phyloP scores from a whole-genome alignment of 108 stramenopile genomes.

The Cafeteria roenbergensis region DNA sequence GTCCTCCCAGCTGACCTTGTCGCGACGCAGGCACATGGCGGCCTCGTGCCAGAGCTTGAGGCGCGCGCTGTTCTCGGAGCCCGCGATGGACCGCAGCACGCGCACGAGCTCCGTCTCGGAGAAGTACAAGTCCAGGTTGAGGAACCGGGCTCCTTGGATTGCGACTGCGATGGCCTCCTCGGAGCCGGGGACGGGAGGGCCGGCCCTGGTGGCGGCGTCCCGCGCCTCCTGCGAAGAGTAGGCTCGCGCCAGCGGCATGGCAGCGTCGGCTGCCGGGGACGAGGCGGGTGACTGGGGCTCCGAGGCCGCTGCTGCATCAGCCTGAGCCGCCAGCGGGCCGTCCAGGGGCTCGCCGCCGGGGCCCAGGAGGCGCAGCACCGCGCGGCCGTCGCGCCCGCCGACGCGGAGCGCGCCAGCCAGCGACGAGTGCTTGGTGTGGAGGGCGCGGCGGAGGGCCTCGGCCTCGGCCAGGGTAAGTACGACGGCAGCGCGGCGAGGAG shows the following conservation, averaged over 20 bases:
- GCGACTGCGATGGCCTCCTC: background rate
- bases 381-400: too few species aligned
- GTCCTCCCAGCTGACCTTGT: background rate
- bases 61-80: background rate
- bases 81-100: background rate
- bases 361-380: too few species aligned
- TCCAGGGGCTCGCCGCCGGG: too few species aligned
- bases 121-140: background rate
- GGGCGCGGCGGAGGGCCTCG: slow-evolving; percentile 11
- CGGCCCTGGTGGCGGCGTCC: too few species aligned
- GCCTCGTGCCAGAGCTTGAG: background rate
- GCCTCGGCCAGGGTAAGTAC: slow-evolving; percentile 17
- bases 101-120: background rate
- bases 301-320: too few species aligned
- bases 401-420: too few species aligned
- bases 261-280: too few species aligned
- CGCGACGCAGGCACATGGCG: background rate
- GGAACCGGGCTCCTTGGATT: background rate
- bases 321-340: too few species aligned
- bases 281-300: too few species aligned
- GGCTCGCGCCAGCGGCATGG: too few species aligned
- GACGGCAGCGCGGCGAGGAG: background rate
- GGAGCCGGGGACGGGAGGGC: too few species aligned
- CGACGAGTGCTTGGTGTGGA: slow-evolving; percentile 10
- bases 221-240: too few species aligned